Percentiles rank a stretch among this genome's conserved stretches.
These are phyloP conservation scores for Dichomitus squalens DNA, from an alignment of 1,284 basidiomycete species.

Conservation along the genomic window DNA sequence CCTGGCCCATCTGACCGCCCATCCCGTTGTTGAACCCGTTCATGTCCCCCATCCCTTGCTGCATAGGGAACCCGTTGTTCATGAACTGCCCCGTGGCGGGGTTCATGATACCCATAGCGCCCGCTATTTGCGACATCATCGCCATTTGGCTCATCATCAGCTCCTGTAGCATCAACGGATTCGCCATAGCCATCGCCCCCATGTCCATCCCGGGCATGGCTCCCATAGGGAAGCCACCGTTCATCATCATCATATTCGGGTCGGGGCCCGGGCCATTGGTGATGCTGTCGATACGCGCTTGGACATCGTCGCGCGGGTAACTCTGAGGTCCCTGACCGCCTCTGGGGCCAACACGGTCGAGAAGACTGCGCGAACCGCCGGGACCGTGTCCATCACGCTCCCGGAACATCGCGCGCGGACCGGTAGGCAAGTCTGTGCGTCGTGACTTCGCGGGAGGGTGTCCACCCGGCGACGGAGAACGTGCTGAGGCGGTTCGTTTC, in stretches of 20 bases:
- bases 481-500: conserved; percentile 70
- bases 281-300: conserved; percentile 77
- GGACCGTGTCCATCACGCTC: conserved; percentile 39
- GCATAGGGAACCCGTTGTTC: conserved; percentile 17
- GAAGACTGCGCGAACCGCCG: conserved; percentile 55
- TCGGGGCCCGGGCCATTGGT: conserved; percentile 53
- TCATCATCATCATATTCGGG: conserved; percentile 58
- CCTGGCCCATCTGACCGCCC: neutral
- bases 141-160: conserved; percentile 88
- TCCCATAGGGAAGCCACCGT: conserved; percentile 45
- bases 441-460: conserved; percentile 60
- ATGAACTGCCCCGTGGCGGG: conserved; percentile 53
- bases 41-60: conserved; percentile 28
- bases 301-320: conserved; percentile 62
- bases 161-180: conserved; percentile 76
- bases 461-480: conserved; percentile 73
- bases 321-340: conserved; percentile 33
- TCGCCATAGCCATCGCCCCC: conserved; percentile 58
- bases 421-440: conserved; percentile 74
- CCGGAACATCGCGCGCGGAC: conserved; percentile 74
- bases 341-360: conserved; percentile 68
- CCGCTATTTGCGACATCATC: conserved; percentile 81
- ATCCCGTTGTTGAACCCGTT: neutral
- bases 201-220: conserved; percentile 66
- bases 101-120: conserved; percentile 72